Evolutionary conservation across 495 filamentous ascomycete genomes (phyloP).

Genomic region (Neurospora sp.): DNA sequence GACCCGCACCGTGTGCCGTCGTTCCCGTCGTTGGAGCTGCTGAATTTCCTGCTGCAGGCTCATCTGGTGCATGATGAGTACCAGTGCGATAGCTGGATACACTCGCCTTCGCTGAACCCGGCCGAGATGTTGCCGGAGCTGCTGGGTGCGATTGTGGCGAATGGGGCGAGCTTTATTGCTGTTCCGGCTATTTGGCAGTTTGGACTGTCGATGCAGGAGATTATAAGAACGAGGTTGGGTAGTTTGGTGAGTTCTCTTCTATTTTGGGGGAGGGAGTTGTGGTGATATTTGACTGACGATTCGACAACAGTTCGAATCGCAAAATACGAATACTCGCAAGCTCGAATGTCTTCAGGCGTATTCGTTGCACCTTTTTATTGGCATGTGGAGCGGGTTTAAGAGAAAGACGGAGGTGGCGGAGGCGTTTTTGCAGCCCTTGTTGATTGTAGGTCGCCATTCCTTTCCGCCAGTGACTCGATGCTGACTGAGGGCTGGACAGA

Average conservation of each 20-base stretch:
- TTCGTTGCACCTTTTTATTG: conserved; percentile 39
- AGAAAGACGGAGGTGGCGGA: conserved; percentile 52
- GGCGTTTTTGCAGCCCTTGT: conserved; percentile 40
- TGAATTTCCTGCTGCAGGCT: conserved; percentile 14
- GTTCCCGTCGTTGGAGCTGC: conserved; percentile 16
- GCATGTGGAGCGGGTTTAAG: conserved; percentile 51
- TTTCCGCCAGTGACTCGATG: background rate
- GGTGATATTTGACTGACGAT: background rate
- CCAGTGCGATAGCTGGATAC: conserved; percentile 15
- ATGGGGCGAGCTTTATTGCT: conserved; percentile 40
- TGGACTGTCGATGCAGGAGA: conserved; percentile 48
- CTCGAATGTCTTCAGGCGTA: conserved; percentile 42
- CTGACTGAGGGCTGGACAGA: conserved; percentile 5
- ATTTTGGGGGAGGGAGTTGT: background rate
- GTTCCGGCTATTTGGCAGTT: conserved; percentile 43
- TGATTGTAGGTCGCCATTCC: conserved; percentile 20
- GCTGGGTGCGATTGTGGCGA: conserved; percentile 36
- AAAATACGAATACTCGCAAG: conserved; percentile 43
- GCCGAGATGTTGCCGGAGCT: conserved; percentile 31
- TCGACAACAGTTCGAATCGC: conserved; percentile 32
- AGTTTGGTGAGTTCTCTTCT: conserved; percentile 15
- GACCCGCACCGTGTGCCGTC: conserved; percentile 1
- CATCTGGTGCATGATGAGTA: conserved; percentile 11
- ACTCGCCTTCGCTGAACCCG: conserved; percentile 10
- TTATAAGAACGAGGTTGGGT: conserved; percentile 34